Base-by-base conservation (phyloP, 306 rosid genomes). In the Vicia sativa region DNA sequence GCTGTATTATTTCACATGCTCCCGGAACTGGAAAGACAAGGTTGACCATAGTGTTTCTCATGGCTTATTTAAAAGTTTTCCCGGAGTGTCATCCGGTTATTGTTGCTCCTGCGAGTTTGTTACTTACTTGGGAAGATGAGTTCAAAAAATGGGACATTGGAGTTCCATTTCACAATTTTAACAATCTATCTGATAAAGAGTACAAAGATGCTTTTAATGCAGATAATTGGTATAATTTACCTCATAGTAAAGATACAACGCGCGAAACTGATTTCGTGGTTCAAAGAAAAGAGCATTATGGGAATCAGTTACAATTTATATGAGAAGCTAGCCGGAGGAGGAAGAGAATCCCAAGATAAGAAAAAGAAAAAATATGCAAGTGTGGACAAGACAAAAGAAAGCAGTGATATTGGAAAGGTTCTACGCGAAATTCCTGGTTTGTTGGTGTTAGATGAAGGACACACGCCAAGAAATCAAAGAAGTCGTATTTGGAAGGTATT, bases 361-460 rank as follows among this genome's bases (percentile, higher is more conserved):
- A n/a, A 44, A 44, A 44, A n/a, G 16, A 44, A 44, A 44, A 44
- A 44, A 44, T 7, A 44, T 13, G 14, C 19, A 44, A 44, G 50
- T 44, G 50, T 44, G 7, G 11, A 25, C 16, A 75, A 29, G 57
- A 75, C 12, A 19, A 62, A 70, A 25, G 67, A 18, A 4, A 18
- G 5, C 37, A 31, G 37, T 31, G 37, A 31, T 12, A 66, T 80
- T 62, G 55, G 68, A 28, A 62, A 45, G 18, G 9, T 75, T 75
- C 58, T 80, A 26, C 81, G n/a, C n/a, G 75, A 76, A 9, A 4
- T 6, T 35, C 84, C 84, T 10, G 75, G 78, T 15, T 76, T 80
- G 68, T 43, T 80, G 16, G 68, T 80, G 14, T 59, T 80, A 7
- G 84, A 80, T 55, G 84, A 80, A 71, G 84, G 84, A 6, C 84